Conservation (phyloP, 345 rosid genomes). For the Lepidium africanum region DNA sequence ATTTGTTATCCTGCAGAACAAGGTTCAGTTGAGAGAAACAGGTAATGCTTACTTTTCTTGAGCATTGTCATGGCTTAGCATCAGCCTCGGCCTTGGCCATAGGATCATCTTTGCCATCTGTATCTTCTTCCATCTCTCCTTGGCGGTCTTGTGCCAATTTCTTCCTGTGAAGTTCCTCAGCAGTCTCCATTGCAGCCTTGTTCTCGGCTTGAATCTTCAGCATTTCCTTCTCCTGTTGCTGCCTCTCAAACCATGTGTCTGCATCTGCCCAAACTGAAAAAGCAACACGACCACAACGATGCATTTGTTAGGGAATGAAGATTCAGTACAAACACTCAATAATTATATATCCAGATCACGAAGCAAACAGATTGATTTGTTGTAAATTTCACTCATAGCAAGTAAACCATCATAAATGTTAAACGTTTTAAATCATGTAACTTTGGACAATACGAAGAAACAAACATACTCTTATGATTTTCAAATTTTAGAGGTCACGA, state of each 20-base stretch:
- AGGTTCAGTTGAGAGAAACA: neutral
- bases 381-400: neutral
- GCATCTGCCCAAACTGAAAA: constrained; percentile 98
- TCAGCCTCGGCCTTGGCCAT: constrained; percentile 82
- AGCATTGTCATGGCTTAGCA: constrained; percentile 29
- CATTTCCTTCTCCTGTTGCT: constrained; percentile 91
- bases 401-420: neutral
- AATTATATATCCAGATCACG: neutral
- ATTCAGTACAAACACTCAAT: neutral
- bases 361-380: neutral
- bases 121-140: constrained; percentile 88
- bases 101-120: constrained; percentile 56
- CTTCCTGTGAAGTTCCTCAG: constrained; percentile 90
- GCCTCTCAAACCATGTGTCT: constrained; percentile 96
- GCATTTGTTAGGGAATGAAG: neutral
- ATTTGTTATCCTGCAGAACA: constrained; percentile 1
- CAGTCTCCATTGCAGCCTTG: constrained; percentile 74
- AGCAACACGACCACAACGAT: neutral
- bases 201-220: constrained; percentile 73
- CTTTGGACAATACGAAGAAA: neutral
- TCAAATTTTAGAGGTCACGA: neutral
- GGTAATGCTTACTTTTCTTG: constrained; percentile 11
- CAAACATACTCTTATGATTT: neutral
- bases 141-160: constrained; percentile 68
- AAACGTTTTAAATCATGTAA: neutral